Percentiles rank a stretch among this genome's conserved stretches.
Evolutionary conservation across 1,139 yeast genomes (phyloP).

Genomic region (Entelexis sorbosivorans): DNA sequence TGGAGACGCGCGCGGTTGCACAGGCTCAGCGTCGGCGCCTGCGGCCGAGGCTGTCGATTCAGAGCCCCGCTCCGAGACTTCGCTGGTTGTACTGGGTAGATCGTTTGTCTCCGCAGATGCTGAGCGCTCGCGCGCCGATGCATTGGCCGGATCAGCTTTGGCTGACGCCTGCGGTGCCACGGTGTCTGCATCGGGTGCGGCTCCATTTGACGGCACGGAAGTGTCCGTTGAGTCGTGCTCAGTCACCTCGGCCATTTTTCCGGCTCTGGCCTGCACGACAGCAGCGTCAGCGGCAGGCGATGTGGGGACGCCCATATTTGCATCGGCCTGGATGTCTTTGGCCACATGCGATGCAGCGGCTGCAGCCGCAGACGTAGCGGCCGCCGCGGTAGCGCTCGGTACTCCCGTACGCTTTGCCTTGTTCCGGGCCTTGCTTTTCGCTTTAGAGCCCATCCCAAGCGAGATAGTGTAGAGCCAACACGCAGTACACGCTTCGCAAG

Average conservation of each 20-base stretch:
- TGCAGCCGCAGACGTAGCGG: not conserved
- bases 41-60: not conserved
- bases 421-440: conserved; percentile 14
- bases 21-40: not conserved
- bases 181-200: too few species aligned
- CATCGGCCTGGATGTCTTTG: not conserved
- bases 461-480: not conserved
- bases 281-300: not conserved
- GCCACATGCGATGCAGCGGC: conserved; percentile 1
- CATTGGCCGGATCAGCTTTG: too few species aligned
- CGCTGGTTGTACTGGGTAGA: not conserved
- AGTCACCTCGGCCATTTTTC: not conserved
- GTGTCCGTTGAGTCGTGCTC: not conserved
- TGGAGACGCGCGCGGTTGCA: too few species aligned
- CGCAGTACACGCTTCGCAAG: not conserved
- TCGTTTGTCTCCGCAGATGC: not conserved
- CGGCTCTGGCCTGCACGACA: not conserved
- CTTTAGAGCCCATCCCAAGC: conserved; percentile 6
- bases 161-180: too few species aligned
- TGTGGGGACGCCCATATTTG: not conserved
- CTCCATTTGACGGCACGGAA: not conserved
- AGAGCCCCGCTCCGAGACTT: not conserved
- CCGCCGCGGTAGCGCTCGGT: not conserved
- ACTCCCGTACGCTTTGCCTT: conserved; percentile 11
- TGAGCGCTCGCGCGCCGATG: too few species aligned